Percentiles rank a stretch among this genome's conserved stretches.
These are phyloP conservation scores for Protea cynaroides DNA, from an alignment of 164 flowering plant species.

Conservation along the genomic window DNA sequence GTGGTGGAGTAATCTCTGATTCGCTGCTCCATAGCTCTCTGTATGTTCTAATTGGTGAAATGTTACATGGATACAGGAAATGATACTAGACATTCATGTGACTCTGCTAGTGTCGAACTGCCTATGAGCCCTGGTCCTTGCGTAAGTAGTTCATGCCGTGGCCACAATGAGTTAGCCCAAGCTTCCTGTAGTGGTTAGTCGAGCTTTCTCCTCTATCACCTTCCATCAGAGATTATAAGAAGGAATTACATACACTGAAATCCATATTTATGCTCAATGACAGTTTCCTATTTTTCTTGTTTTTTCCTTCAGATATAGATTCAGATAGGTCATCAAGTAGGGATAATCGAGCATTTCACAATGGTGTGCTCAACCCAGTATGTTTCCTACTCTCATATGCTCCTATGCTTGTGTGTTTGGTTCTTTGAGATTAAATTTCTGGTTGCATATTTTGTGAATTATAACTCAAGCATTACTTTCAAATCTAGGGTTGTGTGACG, in stretches of 20 bases:
- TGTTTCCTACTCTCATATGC: slow-evolving; percentile 1
- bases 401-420: not conserved
- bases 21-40: slow-evolving; percentile 26
- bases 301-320: slow-evolving; percentile 30
- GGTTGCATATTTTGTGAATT: not conserved
- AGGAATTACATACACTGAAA: not conserved
- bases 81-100: slow-evolving; percentile 16
- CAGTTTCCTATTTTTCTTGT: not conserved
- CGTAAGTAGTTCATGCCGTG: slow-evolving; percentile 23
- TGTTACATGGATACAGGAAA: slow-evolving; percentile 32
- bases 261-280: not conserved
- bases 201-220: not conserved
- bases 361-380: slow-evolving; percentile 30
- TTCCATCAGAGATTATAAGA: not conserved
- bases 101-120: slow-evolving; percentile 17
- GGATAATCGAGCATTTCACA: slow-evolving; percentile 11
- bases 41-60: slow-evolving; percentile 29
- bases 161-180: slow-evolving; percentile 19
- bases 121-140: slow-evolving; percentile 7
- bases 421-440: not conserved
- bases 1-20: slow-evolving; percentile 12
- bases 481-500: slow-evolving; percentile 26
- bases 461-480: slow-evolving; percentile 4
- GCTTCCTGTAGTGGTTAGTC: slow-evolving; percentile 37
- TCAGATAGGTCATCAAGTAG: slow-evolving; percentile 26